Evolutionary conservation across 164 flowering plant species (phyloP), one percentile per base, ranked within the genome.

Genomic region (Umbilicus rupestris): DNA sequence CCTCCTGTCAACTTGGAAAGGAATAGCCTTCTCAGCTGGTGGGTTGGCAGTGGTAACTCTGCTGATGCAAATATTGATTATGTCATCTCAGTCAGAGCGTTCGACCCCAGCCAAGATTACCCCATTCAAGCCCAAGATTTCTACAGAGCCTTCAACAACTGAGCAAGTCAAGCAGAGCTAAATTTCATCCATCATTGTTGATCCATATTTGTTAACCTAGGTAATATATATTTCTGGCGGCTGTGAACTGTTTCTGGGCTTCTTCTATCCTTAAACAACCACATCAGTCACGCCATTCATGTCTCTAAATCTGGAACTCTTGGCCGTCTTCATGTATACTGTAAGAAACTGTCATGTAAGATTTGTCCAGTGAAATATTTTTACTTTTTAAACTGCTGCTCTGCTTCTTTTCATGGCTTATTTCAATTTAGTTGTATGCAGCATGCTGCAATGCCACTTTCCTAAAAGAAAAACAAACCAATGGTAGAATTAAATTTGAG

Each of bases 51-150:
- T 85, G 12, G 81, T 87, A 33, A 76, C 79, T 14, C n/a, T 80
- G 52, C 66, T 84, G 7, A 85, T 90, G 97, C 87, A 86, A 50
- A 72, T 84, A 17, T 79, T 90, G 39, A 81, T 90, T 57, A 62
- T 76, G n/a, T 82, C 76, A 71, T 79, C 97, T 20, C 86, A 86
- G 68, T 73, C 96, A 17, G 88, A 86, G 69, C 80, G 77, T 64
- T 81, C 85, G 7, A 78, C 73, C 28, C 77, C 84, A 41, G 75
- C 79, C 39, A 78, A 67, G 66, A 72, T 66, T 35, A 67, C 71
- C 39, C 72, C 72, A 11, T 66, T 46, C 46, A 74, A 76, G 62
- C 68, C 57, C 28, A 49, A 20, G 55, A 49, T 12, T n/a, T 49
- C 55, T 49, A 9, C 28, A 49, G 26, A 49, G 55, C 55, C 55